Base-by-base conservation (phyloP, 164 flowering plant genomes). In the Brasenia schreberi region DNA sequence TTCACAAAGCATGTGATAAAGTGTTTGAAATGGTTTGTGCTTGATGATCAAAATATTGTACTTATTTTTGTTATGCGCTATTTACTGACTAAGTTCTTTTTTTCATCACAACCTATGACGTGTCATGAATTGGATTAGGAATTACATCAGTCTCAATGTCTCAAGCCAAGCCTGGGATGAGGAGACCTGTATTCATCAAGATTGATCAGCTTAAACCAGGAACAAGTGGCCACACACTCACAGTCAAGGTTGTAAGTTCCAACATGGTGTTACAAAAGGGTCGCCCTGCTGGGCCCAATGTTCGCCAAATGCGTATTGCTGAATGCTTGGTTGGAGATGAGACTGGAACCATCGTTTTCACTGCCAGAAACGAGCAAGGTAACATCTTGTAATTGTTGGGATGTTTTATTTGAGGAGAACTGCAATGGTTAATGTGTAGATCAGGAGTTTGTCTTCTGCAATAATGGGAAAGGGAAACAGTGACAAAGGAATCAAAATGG, bases 351-450 rank as follows among this genome's bases (percentile, higher is more conserved):
- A 85, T 83, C 16, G 60, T 79, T 61, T 84, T 84, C 76, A 84
- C 86, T 11, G 88, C 88, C 33, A 77, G 88, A 10, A 82, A 82
- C 45, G 84, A 84, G 2, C 88, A 84, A 77, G 87, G 87, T 81
- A 73, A 7, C 39, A 33, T 33, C 2, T 33, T 33, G 39, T 33
- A 33, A 33, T 33, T 33, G 39, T 33, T 33, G 39, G 39, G 39
- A 33, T 3, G 39, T 33, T 33, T 33, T 2, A 33, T 33, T 33
- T 33, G 39, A 33, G 27, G 27, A 23, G 39, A 33, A 33, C 39
- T 33, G 39, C 4, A 33, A 33, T 33, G 39, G 39, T 33, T 33
- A 3, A 33, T 33, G 39, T 33, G 39, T 33, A 33, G 39, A 33
- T 33, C 39, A 33, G 39, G 39, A 33, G 39, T 33, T 33, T 33